Conservation (phyloP, 805 yeast genomes). For the Pichia occidentalis region DNA sequence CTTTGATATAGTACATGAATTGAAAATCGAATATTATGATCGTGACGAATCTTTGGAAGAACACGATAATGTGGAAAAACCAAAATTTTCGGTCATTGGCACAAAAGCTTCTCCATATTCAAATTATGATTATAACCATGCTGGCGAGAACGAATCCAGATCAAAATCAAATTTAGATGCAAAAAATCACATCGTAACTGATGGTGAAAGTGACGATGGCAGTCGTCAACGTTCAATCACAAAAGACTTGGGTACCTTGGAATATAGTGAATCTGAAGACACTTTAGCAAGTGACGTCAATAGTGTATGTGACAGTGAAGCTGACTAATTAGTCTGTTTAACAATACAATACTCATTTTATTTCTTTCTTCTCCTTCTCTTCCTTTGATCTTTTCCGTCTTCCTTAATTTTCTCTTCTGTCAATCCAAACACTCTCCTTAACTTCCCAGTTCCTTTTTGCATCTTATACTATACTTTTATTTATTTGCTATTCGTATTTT, state of each 20-base stretch:
- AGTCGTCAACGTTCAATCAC: neutral
- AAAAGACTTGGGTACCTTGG: slow-evolving; percentile 11
- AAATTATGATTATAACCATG: slow-evolving; percentile 31
- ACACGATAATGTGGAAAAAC: slow-evolving; percentile 23
- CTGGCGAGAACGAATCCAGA: slow-evolving; percentile 20
- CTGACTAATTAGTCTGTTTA: slow-evolving; percentile 10
- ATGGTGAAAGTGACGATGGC: no score
- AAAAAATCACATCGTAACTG: neutral
- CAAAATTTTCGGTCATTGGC: slow-evolving; percentile 29
- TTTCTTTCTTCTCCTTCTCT: slow-evolving; percentile 1
- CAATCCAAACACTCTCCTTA: no score
- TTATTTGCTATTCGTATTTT: no score
- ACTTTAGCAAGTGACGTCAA: slow-evolving; percentile 28
- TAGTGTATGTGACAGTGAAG: slow-evolving; percentile 28
- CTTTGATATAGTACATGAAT: slow-evolving; percentile 86
- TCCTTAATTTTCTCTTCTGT: no score
- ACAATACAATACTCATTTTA: no score
- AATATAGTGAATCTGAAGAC: slow-evolving; percentile 24
- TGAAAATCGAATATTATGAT: slow-evolving; percentile 78
- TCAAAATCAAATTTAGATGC: neutral
- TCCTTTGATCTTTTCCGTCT: neutral
- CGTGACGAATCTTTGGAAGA: slow-evolving; percentile 33
- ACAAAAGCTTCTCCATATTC: slow-evolving; percentile 31
- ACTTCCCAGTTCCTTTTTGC: no score
- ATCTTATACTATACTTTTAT: no score